These are phyloP conservation scores for Phytophthora tubulina DNA, from an alignment of 352 stramenopile species.

Conservation along the genomic window DNA sequence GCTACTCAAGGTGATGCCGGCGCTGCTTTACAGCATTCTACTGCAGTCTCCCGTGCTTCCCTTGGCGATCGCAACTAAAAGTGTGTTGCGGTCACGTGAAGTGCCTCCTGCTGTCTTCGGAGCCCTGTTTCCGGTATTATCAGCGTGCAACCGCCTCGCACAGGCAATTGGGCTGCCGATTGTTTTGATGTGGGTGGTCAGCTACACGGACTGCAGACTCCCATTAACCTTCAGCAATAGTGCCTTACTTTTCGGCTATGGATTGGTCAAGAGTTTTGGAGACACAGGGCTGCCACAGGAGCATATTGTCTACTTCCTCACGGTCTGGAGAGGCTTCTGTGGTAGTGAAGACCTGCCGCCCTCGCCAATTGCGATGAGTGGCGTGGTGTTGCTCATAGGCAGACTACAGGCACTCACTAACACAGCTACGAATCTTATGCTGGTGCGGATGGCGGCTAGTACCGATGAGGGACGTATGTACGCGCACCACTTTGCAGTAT, in stretches of 20 bases:
- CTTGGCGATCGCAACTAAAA: slow-evolving; percentile 65
- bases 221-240: slow-evolving; percentile 41
- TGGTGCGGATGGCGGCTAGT: slow-evolving; percentile 67
- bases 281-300: slow-evolving; percentile 54
- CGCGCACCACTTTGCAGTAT: slow-evolving; percentile 40
- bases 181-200: slow-evolving; percentile 59
- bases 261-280: slow-evolving; percentile 55
- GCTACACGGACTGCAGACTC: slow-evolving; percentile 60
- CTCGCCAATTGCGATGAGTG: slow-evolving; percentile 51
- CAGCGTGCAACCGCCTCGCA: slow-evolving; percentile 60
- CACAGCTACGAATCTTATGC: slow-evolving; percentile 62
- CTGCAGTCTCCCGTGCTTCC: slow-evolving; percentile 59
- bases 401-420: slow-evolving; percentile 59
- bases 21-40: slow-evolving; percentile 60
- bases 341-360: slow-evolving; percentile 52
- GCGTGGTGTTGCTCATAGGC: slow-evolving; percentile 54
- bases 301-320: slow-evolving; percentile 67
- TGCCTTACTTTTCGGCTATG: slow-evolving; percentile 60
- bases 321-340: slow-evolving; percentile 64
- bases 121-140: slow-evolving; percentile 66
- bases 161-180: slow-evolving; percentile 57
- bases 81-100: slow-evolving; percentile 58
- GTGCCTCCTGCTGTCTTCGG: slow-evolving; percentile 64
- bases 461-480: slow-evolving; percentile 53
- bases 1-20: slow-evolving; percentile 52